Conservation (phyloP, 2,329 filamentous ascomycete species). For the Elsinoe fawcettii region DNA sequence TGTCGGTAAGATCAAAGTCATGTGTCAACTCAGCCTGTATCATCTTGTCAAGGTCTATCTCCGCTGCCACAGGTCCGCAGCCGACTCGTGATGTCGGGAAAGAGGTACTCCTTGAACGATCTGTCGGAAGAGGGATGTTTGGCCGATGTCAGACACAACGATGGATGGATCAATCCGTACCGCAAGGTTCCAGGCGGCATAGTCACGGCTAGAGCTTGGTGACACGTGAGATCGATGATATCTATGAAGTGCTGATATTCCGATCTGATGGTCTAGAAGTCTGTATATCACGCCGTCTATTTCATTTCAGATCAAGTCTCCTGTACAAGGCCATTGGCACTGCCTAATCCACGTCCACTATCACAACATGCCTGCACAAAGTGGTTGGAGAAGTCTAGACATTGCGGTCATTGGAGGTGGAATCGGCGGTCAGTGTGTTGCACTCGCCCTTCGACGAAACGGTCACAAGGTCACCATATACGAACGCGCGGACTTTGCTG, state of each 20-base stretch:
- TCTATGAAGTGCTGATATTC: not conserved
- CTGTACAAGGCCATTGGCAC: not conserved
- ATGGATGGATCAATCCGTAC: not conserved
- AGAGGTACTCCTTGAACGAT: not conserved
- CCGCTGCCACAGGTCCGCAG: not conserved
- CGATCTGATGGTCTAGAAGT: not conserved
- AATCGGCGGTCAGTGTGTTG: slow-evolving; percentile 46
- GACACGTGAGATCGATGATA: not conserved
- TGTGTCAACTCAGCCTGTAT: no score
- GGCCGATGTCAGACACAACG: not conserved
- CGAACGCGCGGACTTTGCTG: slow-evolving; percentile 55
- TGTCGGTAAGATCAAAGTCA: not conserved
- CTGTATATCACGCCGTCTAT: not conserved
- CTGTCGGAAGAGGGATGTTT: not conserved
- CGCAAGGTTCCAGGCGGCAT: not conserved
- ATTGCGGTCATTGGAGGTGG: slow-evolving; percentile 40
- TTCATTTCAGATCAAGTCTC: not conserved
- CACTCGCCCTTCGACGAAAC: slow-evolving; percentile 45
- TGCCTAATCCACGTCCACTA: not conserved
- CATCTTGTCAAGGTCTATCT: not conserved
- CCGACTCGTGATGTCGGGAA: not conserved
- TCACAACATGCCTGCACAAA: slow-evolving; percentile 9
- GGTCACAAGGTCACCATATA: slow-evolving; percentile 56
- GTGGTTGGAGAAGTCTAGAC: not conserved
- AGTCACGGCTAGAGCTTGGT: not conserved